Percentiles rank a stretch among this genome's conserved stretches.
Evolutionary conservation across 345 rosid genomes (phyloP).

Genomic region (Physaria fendleri): DNA sequence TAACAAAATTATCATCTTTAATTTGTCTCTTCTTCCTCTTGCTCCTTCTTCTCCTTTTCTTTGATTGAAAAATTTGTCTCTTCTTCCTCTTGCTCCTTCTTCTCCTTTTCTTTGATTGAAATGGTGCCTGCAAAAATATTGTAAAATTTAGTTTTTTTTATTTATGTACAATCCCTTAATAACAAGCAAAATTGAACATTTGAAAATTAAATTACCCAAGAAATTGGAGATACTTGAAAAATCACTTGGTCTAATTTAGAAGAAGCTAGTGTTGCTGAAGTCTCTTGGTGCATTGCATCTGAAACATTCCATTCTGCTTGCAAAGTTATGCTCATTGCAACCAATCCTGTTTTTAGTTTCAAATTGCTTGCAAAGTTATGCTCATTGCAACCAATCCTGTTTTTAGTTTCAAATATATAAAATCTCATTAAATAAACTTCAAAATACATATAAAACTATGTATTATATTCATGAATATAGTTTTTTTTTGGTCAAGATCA

Average conservation of each 20-base stretch:
- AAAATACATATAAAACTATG: background rate
- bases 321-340: conserved; percentile 86
- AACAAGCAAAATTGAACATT: background rate
- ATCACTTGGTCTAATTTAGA: conserved; percentile 17
- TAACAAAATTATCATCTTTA: conserved; percentile 33
- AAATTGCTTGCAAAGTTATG: conserved; percentile 81
- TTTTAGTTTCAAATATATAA: background rate
- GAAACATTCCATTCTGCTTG: conserved; percentile 86
- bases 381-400: conserved; percentile 72
- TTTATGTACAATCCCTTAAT: background rate
- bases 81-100: conserved; percentile 10
- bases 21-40: background rate
- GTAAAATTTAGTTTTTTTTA: background rate
- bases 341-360: conserved; percentile 43
- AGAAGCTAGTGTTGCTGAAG: conserved; percentile 34
- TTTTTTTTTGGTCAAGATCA: too few species aligned
- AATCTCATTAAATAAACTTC: background rate
- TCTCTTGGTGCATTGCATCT: conserved; percentile 89
- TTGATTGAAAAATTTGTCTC: conserved; percentile 12
- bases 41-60: conserved; percentile 22
- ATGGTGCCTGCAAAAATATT: conserved; percentile 14
- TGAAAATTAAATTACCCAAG: conserved; percentile 20
- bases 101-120: conserved; percentile 24
- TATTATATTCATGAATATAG: background rate
- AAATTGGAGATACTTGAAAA: conserved; percentile 17